Percentiles rank a stretch among this genome's conserved stretches.
These are phyloP conservation scores for Trichoderma semiorbis DNA, from an alignment of 2,329 filamentous ascomycete genomes.

Conservation along the genomic window DNA sequence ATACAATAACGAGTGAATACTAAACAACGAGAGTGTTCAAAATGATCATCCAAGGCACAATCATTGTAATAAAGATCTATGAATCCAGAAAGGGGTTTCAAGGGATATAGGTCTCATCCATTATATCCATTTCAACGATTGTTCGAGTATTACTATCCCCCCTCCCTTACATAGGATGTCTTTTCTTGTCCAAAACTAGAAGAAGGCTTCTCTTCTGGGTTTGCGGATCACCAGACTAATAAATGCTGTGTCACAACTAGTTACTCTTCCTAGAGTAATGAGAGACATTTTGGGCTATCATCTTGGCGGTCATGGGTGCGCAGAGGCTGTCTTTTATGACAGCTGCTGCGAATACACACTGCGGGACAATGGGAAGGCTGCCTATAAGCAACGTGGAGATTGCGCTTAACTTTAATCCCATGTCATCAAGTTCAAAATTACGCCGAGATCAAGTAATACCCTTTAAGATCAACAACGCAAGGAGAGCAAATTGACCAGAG, in stretches of 20 bases:
- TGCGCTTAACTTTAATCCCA: neutral
- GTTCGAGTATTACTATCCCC: neutral
- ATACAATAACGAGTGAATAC: neutral
- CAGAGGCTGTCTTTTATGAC: neutral
- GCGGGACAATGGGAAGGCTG: neutral
- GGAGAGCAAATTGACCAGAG: neutral
- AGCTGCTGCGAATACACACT: no score
- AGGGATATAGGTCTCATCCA: neutral
- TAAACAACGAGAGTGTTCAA: neutral
- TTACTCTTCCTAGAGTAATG: neutral
- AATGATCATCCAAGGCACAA: neutral
- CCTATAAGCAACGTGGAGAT: neutral
- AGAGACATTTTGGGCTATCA: neutral
- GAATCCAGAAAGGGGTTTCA: neutral
- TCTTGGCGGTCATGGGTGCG: neutral
- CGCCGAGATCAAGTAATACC: neutral
- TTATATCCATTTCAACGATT: neutral
- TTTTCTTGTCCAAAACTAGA: neutral
- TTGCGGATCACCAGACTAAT: slow-evolving; percentile 1
- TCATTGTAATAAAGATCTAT: neutral
- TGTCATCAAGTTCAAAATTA: neutral
- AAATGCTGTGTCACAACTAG: neutral
- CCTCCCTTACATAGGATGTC: neutral
- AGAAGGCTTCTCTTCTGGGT: neutral
- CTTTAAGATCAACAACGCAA: neutral